Base-by-base conservation (phyloP, 768 basidiomycete genomes). In the Lactarius hengduanensis region DNA sequence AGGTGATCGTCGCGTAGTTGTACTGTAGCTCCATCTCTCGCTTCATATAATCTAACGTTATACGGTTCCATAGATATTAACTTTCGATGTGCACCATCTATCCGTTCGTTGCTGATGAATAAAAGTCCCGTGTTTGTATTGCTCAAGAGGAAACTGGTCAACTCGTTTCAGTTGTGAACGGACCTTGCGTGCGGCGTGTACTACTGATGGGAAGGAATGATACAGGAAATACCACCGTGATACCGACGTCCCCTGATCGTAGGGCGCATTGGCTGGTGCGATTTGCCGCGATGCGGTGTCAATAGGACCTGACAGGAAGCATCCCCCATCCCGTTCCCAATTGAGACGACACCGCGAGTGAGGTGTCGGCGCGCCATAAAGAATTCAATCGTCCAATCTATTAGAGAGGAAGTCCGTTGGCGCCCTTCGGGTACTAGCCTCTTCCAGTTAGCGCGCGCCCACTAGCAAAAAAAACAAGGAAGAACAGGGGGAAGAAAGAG, bases 401-500 rank as follows among this genome's bases (percentile, higher is more conserved):
- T 53, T 53, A 53, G 13, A 53, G 6, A 53, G 50, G 50, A 28
- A 26, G 50, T 28, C 50, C 50, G 22, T 28, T 15, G 22, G 3
- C 13, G 50, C 11, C 26, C 50, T 26, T 2, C 26, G 15, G 6
- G 50, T 26, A 22, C 50, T 53, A 53, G 50, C 50, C 50, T 26
- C 50, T 53, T 53, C 22, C 13, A 53, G 50, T 53, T 53, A 53
- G 50, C 22, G 50, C 50, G 50, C 50, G 50, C 50, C 50, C 50
- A 53, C 22, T 26, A 22, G 26, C 11, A 13, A 53, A 26, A n/a
- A 26, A 26, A n/a, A 4, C 4, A 50, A 26, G 50, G 26, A n/a
- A 50, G 50, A 53, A 26, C 16, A 41, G 5, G 13, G 13, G 30
- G 11, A 22, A 10, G 47, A 22, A 28, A 26, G 50, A 53, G 50